Evolutionary conservation across 1,284 basidiomycete genomes (phyloP), one percentile per base, ranked within the genome.

Genomic region (Cryptococcus sp.): DNA sequence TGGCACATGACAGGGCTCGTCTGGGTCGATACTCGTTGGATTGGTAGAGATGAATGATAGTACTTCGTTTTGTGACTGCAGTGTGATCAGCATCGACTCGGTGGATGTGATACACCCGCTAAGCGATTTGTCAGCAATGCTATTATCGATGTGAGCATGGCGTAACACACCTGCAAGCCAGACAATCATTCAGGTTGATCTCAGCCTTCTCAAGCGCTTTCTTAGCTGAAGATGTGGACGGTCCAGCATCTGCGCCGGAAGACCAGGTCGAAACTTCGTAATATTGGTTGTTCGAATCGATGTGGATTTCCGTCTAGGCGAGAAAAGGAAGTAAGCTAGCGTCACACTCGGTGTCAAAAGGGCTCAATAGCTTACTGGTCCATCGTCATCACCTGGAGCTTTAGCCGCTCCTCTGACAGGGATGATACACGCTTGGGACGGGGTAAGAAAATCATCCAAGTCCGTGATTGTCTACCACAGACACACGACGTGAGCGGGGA

Each of bases 21-120:
- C 47, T 48, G 48, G 30, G 47, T 43, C 40, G 48, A 55, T 17
- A 22, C 69, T 84, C 80, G 52, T 69, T 73, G 71, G 45, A 73
- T 57, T 75, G 66, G 79, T 70, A 1, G 83, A 78, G 23, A 96
- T 83, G 67, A 90, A 88, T 52, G 84, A 84, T 46, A 93, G 83
- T 1, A 99, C 91, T 77, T 99, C 93, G 23, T 86, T 86, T 72
- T 97, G 93, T 16, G 91, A 95, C 78, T 99, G 96, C 61, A 96
- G 85, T n/a, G 92, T 93, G 74, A 99, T 96, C 58, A 99, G 85
- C 40, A 99, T 88, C 15, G 91, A 95, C 82, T 99, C 95, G 39
- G 95, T 95, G 49, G 93, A 96, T 1, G 95, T 99, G 70, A 99
- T 98, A 72, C 95, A 99, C 1, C 95, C 95, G 62, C 93, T 96